Percentiles rank a stretch among this genome's conserved stretches.
phyloP scores from a whole-genome alignment of 108 stramenopile species.

The Fragilariopsis cylindrus region DNA sequence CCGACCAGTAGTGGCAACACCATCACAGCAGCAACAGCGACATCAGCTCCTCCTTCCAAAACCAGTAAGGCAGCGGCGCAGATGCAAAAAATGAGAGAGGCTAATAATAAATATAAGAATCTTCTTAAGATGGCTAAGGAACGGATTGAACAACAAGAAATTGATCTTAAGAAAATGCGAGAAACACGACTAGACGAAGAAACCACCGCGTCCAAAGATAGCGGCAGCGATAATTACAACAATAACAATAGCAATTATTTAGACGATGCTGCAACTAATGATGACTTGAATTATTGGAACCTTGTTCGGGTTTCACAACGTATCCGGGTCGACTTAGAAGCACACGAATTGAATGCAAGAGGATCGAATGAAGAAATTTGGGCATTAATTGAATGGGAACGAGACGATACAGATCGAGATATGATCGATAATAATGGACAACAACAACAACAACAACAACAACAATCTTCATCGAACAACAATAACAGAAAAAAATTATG shows the following conservation, averaged over 20 bases:
- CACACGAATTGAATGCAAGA: conserved; percentile 19
- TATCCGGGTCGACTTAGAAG: conserved; percentile 32
- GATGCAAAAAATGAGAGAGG: conserved; percentile 74
- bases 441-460: conserved; percentile 7
- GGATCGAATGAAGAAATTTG: conserved; percentile 63
- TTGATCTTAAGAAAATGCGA: conserved; percentile 52
- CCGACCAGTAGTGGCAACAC: not conserved
- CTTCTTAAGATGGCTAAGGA: conserved; percentile 88
- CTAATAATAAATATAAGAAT: conserved; percentile 87
- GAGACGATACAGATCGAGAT: conserved; percentile 34
- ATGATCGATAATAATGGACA: conserved; percentile 11
- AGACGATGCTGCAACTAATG: conserved; percentile 13
- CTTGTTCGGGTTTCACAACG: conserved; percentile 82
- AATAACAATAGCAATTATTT: not conserved
- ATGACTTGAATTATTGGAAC: conserved; percentile 12
- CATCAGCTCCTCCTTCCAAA: not conserved
- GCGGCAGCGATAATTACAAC: not conserved
- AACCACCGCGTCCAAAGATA: not conserved
- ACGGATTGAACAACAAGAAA: conserved; percentile 83
- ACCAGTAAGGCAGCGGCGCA: conserved; percentile 44
- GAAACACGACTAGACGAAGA: conserved; percentile 9
- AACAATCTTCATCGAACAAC: conserved; percentile 12
- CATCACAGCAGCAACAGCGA: conserved; percentile 3
- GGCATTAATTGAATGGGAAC: conserved; percentile 80
- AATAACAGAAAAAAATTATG: conserved; percentile 61